Evolutionary conservation across 208 protist species (phyloP), one percentile per base, ranked within the genome.

Genomic region (Trypanosoma boissoni): DNA sequence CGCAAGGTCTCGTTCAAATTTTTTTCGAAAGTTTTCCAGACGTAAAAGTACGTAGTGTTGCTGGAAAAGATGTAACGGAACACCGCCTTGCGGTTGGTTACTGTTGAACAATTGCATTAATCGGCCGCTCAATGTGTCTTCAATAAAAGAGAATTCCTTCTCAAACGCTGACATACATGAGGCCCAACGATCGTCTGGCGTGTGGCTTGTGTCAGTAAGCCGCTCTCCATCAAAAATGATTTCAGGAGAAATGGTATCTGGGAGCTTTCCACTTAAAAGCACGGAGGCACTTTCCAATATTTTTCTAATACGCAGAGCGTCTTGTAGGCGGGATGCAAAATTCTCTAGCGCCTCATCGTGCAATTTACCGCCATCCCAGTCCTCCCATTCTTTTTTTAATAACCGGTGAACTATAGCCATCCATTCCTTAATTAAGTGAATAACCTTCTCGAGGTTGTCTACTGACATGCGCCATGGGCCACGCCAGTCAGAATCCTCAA

Each of bases 131-230:
- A 96, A 64, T 27, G 71, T 73, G 31, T 80, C 78, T 68, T 93
- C 84, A 2, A 92, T 20, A 55, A 96, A 92, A 26, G 75, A 81
- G 63, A 94, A 83, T 53, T 96, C 82, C 60, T 83, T 82, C 44
- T 94, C 78, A 60, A 92, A 96, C 24, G 75, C 74, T 6, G 55
- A 67, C n/a, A 86, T 75, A 26, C 79, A 72, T 36, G 54, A 51
- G 36, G 69, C 58, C 87, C 90, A 96, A 1, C 51, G 55, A 28
- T 61, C 58, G 9, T 67, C 61, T n/a, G 67, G 43, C 1, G 81
- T 64, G 2, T 57, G 32, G 21, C 44, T 68, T 41, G 65, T 69
- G 68, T 96, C 83, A 10, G 76, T 78, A 42, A 90, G 64, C 68
- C 74, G 84, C 44, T 79, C 64, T 23, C 67, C 72, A 23, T 80